These are phyloP conservation scores for Trichoderma koningiopsis DNA, from an alignment of 2,329 filamentous ascomycete genomes.

Conservation along the genomic window DNA sequence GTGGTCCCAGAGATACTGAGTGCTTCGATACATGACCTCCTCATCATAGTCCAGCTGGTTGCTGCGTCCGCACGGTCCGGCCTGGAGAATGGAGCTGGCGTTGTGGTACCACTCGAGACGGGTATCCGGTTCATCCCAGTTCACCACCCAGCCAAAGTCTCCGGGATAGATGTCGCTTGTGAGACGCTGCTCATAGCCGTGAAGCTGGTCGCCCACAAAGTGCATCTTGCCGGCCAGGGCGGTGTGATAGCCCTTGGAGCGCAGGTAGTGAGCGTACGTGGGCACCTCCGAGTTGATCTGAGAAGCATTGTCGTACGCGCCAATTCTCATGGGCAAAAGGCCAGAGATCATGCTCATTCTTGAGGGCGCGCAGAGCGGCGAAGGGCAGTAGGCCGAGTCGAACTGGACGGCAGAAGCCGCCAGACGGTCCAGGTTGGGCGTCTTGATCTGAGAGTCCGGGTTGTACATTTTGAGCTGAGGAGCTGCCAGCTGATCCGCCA, in stretches of 20 bases:
- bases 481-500: conserved; percentile 93
- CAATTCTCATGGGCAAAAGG: conserved; percentile 87
- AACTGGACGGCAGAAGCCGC: conserved; percentile 84
- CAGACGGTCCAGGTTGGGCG: conserved; percentile 82
- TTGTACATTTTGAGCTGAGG: conserved; percentile 93
- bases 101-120: conserved; percentile 96
- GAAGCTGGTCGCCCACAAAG: conserved; percentile 91
- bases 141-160: conserved; percentile 92
- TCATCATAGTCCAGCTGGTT: conserved; percentile 97
- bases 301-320: conserved; percentile 87
- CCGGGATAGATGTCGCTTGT: conserved; percentile 96
- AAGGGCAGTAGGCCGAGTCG: conserved; percentile 91
- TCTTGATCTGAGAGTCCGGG: conserved; percentile 83
- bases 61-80: conserved; percentile 83
- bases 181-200: conserved; percentile 88
- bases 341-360: conserved; percentile 95
- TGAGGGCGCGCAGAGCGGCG: conserved; percentile 87
- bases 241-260: conserved; percentile 83
- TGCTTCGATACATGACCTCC: conserved; percentile 90
- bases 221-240: conserved; percentile 96
- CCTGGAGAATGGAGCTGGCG: conserved; percentile 88
- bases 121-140: conserved; percentile 88
- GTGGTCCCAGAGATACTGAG: conserved; percentile 88
- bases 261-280: conserved; percentile 90
- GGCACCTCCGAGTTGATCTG: conserved; percentile 82